Evolutionary conservation across 169 alveolate species (phyloP), one percentile per base, ranked within the genome.

Genomic region (Babesia ovis): DNA sequence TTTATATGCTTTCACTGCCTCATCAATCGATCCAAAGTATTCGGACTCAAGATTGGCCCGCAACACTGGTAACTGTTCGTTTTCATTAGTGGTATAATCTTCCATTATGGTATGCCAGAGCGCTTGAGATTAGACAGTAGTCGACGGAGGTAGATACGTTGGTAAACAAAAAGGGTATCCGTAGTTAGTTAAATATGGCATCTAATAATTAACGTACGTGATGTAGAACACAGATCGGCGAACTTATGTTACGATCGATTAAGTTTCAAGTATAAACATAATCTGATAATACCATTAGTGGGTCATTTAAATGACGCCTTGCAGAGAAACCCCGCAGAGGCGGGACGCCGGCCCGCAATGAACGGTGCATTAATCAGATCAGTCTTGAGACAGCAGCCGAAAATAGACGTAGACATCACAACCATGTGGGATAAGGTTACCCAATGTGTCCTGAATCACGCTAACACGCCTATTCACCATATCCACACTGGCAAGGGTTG

Each of bases 301-400:
- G n/a, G n/a, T n/a, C n/a, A n/a, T n/a, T n/a, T n/a, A n/a, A n/a
- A n/a, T n/a, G n/a, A n/a, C n/a, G n/a, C n/a, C n/a, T 20, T 16
- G 37, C 23, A 1, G 2, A n/a, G 45, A 27, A 55, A 29, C 45
- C 66, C 66, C 48, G 37, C 37, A 16, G 34, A 59, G 51, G 54
- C 53, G 69, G 69, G 69, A 59, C 69, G 69, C 69, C 51, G 69
- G 54, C 69, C 69, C 69, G 54, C 69, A 59, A 59, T 2, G 27
- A 55, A 34, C 37, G 11, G 45, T 16, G 66, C 20, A 48, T 5
- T 6, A 6, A 18, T 48, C 32, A 48, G 5, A 48, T 18, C 20
- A 20, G 32, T 48, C 27, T 18, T 29, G 66, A 55, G 66, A 55
- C 66, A 55, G 45, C 20, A 18, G 9, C 56, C 27, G 5, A 20